Evolutionary conservation across 805 yeast genomes (phyloP).

Genomic region (Sugiyamaella qingdaonensis): DNA sequence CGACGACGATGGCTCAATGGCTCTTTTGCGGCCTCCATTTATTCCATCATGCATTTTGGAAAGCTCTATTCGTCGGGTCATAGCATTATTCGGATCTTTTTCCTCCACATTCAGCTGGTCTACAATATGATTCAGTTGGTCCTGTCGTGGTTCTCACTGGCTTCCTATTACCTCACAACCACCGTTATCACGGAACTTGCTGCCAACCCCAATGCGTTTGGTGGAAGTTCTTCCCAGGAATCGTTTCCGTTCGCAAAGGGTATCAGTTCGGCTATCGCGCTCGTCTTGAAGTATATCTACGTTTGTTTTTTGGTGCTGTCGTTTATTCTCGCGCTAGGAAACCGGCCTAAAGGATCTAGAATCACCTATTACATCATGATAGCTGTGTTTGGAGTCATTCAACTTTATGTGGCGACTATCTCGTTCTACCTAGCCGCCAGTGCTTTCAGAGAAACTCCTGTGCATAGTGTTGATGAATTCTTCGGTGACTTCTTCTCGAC

Average conservation of each 20-base stretch:
- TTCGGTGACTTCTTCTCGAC: slow-evolving; percentile 36
- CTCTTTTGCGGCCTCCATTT: slow-evolving; percentile 58
- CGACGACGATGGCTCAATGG: slow-evolving; percentile 69
- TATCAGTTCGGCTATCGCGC: slow-evolving; percentile 42
- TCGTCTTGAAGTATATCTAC: slow-evolving; percentile 52
- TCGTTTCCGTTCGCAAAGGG: slow-evolving; percentile 33
- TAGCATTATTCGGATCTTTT: slow-evolving; percentile 45
- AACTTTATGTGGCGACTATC: slow-evolving; percentile 55
- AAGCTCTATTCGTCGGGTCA: slow-evolving; percentile 55
- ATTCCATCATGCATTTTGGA: slow-evolving; percentile 49
- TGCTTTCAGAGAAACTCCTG: slow-evolving; percentile 40
- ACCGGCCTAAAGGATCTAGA: slow-evolving; percentile 59
- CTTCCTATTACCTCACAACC: slow-evolving; percentile 60
- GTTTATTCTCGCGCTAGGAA: slow-evolving; percentile 60
- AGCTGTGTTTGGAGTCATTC: slow-evolving; percentile 54
- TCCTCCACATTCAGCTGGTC: slow-evolving; percentile 51
- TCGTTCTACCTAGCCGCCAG: slow-evolving; percentile 55
- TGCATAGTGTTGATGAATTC: slow-evolving; percentile 26
- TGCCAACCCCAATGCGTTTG: slow-evolving; percentile 38
- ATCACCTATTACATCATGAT: slow-evolving; percentile 51
- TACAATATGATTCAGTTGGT: slow-evolving; percentile 52
- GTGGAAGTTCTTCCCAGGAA: slow-evolving; percentile 42
- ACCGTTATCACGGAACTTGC: slow-evolving; percentile 51
- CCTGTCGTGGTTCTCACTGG: slow-evolving; percentile 61
- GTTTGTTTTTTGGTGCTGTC: slow-evolving; percentile 54